phyloP scores from a whole-genome alignment of 116 monocot genomes.

The Papilionanthe hybrid region DNA sequence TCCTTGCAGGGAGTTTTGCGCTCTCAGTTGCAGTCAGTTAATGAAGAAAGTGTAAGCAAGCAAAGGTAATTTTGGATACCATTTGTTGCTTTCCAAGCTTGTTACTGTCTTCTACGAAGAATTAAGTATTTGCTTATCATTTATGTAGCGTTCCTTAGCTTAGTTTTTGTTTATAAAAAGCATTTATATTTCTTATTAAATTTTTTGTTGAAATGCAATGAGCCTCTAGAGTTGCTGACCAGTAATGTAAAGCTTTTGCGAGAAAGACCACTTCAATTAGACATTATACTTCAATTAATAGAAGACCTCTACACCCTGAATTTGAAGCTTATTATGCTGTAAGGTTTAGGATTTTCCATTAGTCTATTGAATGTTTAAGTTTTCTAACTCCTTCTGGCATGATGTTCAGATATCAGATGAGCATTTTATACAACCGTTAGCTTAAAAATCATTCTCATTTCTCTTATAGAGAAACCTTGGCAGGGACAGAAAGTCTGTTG shows the following conservation, averaged over 20 bases:
- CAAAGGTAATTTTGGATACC: constrained; percentile 32
- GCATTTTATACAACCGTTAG: neutral
- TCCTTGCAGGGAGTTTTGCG: constrained; percentile 65
- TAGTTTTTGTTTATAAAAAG: neutral
- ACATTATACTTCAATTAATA: neutral
- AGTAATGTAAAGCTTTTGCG: neutral
- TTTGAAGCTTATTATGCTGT: neutral
- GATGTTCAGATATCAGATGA: neutral
- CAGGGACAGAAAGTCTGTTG: neutral
- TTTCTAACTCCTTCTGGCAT: neutral
- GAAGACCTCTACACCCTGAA: neutral
- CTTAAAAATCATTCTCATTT: neutral
- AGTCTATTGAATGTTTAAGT: neutral
- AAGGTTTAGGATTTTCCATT: neutral
- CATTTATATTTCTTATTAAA: neutral
- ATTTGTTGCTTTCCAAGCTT: constrained; percentile 1
- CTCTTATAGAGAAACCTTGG: neutral
- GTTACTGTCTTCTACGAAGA: neutral
- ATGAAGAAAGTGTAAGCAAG: constrained; percentile 58
- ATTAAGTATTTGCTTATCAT: neutral
- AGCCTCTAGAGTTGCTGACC: neutral
- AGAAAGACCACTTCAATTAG: neutral
- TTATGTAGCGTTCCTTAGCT: neutral
- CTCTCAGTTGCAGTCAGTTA: constrained; percentile 73
- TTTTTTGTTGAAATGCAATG: neutral